These are phyloP conservation scores for Arthroderma sp. DNA, from an alignment of 2,329 filamentous ascomycete genomes.

Conservation along the genomic window DNA sequence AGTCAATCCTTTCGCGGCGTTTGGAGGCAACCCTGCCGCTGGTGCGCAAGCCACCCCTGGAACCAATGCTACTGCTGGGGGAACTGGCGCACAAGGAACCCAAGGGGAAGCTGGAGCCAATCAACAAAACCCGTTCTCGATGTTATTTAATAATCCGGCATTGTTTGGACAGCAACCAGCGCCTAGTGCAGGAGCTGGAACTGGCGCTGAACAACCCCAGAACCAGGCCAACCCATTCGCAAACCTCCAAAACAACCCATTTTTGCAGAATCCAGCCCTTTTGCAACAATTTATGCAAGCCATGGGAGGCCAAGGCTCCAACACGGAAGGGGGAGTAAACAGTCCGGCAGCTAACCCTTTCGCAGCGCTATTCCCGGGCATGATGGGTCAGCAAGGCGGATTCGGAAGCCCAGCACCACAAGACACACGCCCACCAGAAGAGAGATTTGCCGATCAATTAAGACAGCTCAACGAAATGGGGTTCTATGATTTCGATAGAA, in stretches of 20 bases:
- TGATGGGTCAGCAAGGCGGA: slow-evolving; percentile 34
- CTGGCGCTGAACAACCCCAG: slow-evolving; percentile 3
- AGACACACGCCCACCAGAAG: slow-evolving; percentile 84
- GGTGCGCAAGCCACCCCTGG: slow-evolving; percentile 15
- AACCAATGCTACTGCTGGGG: slow-evolving; percentile 1
- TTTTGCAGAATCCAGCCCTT: slow-evolving; percentile 47
- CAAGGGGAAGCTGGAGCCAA: too few species aligned
- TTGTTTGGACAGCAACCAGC: too few species aligned
- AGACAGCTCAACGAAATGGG: slow-evolving; percentile 97
- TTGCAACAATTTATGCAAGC: slow-evolving; percentile 45
- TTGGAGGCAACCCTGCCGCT: slow-evolving; percentile 32
- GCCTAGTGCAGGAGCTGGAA: too few species aligned
- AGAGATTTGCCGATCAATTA: slow-evolving; percentile 79
- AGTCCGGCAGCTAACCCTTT: slow-evolving; percentile 26
- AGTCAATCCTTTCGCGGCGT: slow-evolving; percentile 47
- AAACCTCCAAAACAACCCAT: slow-evolving; percentile 36
- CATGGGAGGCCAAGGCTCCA: slow-evolving; percentile 26
- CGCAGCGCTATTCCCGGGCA: slow-evolving; percentile 40
- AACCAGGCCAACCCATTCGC: slow-evolving; percentile 34
- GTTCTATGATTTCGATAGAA: slow-evolving; percentile 91
- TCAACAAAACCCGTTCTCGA: too few species aligned
- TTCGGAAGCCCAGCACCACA: slow-evolving; percentile 34
- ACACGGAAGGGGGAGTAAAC: slow-evolving; percentile 17
- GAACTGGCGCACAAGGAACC: neutral
- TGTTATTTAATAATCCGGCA: too few species aligned